Evolutionary conservation across 805 yeast genomes (phyloP), one percentile per base, ranked within the genome.

Genomic region (Candida maesae): DNA sequence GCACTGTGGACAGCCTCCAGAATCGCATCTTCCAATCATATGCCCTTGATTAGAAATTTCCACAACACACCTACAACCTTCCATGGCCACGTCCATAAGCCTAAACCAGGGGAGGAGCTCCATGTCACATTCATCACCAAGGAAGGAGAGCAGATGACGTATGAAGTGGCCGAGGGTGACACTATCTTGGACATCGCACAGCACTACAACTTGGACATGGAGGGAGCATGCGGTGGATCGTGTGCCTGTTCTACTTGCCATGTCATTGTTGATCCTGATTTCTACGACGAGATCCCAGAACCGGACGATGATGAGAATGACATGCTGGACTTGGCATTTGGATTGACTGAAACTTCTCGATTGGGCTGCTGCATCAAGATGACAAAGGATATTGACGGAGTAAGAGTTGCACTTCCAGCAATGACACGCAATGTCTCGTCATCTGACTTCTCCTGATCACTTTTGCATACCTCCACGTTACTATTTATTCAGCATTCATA

Each of bases 211-310:
- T 64, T 93, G 43, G 99, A 93, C 51, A 90, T 93, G 93, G 99
- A 93, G 62, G 96, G 87, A 33, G 99, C 99, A 0, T 93, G 99
- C 65, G 99, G 99, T 17, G 99, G 98, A 4, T 88, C 97, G 4
- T 93, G 99, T 71, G 99, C 99, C 1, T 93, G 99, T 62, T 89
- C 97, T 5, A 93, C 99, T 0, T 93, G 99, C 60, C 99, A 93
- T 65, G 82, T 93, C 39, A 91, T 93, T 37, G 89, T 93, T 29
- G 99, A 93, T 60, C 98, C 99, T 1, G 96, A 84, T 34, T 89
- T 70, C 61, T 93, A 88, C 65, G 99, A 93, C 58, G 76, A 68
- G 36, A 77, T 93, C 49, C 95, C 93, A 9, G 98, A 93, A 61
- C 98, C 99, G 0, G 87, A 81, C 50, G 99, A 93, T 60, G 99